These are phyloP conservation scores for Trichoderma arundinaceum DNA, from an alignment of 2,329 filamentous ascomycete genomes.

Conservation along the genomic window DNA sequence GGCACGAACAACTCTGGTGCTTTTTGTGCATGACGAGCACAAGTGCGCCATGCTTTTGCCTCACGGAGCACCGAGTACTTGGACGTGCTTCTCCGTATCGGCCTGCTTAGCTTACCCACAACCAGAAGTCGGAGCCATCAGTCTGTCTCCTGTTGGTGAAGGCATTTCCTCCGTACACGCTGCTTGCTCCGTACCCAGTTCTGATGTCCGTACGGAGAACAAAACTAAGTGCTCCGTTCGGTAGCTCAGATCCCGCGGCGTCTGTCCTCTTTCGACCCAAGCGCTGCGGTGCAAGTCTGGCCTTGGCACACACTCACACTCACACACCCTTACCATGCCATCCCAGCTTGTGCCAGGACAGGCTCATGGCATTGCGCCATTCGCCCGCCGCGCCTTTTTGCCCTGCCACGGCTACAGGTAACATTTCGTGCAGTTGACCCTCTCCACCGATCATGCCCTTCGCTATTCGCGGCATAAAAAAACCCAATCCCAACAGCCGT, in stretches of 20 bases:
- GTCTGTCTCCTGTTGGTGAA: too few species aligned
- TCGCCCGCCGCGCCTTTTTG: too few species aligned
- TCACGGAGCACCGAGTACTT: too few species aligned
- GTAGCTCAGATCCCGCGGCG: conserved; percentile 21
- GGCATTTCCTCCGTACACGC: neutral
- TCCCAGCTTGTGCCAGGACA: neutral
- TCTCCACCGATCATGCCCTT: conserved; percentile 20
- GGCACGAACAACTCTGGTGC: too few species aligned
- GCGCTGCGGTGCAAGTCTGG: neutral
- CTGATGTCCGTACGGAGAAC: conserved; percentile 12
- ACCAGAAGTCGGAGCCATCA: too few species aligned
- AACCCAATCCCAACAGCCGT: conserved; percentile 24
- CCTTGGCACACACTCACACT: too few species aligned
- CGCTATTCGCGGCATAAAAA: conserved; percentile 30
- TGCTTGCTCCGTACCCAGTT: neutral
- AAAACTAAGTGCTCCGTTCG: conserved; percentile 13
- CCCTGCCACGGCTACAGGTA: neutral
- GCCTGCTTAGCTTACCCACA: too few species aligned
- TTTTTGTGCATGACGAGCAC: too few species aligned
- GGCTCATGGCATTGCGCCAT: conserved; percentile 24
- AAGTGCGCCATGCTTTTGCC: too few species aligned
- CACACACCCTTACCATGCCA: too few species aligned
- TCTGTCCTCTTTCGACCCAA: conserved; percentile 16
- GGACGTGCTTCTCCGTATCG: too few species aligned
- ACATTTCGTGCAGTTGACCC: conserved; percentile 19